Base-by-base conservation (phyloP, 2,329 filamentous ascomycete genomes). In the Gyromitra esculenta region DNA sequence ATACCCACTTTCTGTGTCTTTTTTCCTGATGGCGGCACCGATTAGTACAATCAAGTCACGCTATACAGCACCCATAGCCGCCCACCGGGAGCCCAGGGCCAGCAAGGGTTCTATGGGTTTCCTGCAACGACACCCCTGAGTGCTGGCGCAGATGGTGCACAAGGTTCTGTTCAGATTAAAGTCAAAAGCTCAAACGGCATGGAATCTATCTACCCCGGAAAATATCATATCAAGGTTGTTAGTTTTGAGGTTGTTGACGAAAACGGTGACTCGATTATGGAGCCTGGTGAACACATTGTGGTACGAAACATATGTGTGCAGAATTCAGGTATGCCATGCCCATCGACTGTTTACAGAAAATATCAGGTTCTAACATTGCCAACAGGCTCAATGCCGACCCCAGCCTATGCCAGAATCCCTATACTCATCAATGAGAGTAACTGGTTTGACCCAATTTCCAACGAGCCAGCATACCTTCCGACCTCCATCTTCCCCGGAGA, bases 181-280 rank as follows among this genome's bases (percentile, higher is more conserved):
- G 48, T 78, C 43, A 64, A 59, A 25, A 76, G 74, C 15, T 48
- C 64, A 3, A 75, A 78, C n/a, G 73, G 76, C 7, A 76, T 75
- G 43, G 57, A 65, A 9, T 63, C 63, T 1, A 45, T 60, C 11
- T 78, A 78, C 31, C 67, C 62, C 0, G 59, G 60, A 5, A 76
- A 73, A 8, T 78, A 78, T 15, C 59, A 65, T 5, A 59, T 78
- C 35, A 71, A 15, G 1, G 63, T 78, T 35, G 57, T 59, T 18
- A 73, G 67, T n/a, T 78, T 77, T 62, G 66, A 78, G 50, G 18
- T 77, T 18, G 73, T 69, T 11, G 76, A 78, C 25, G 66, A 76
- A 6, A 76, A 73, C 62, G 63, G 69, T 11, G 76, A 76, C n/a
- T 63, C 68, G 39, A 56, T 78, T 25, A 73, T 68, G 56, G 73